Evolutionary conservation across 768 basidiomycete species (phyloP), one percentile per base, ranked within the genome.

Genomic region (Fibroporia radiculosa): DNA sequence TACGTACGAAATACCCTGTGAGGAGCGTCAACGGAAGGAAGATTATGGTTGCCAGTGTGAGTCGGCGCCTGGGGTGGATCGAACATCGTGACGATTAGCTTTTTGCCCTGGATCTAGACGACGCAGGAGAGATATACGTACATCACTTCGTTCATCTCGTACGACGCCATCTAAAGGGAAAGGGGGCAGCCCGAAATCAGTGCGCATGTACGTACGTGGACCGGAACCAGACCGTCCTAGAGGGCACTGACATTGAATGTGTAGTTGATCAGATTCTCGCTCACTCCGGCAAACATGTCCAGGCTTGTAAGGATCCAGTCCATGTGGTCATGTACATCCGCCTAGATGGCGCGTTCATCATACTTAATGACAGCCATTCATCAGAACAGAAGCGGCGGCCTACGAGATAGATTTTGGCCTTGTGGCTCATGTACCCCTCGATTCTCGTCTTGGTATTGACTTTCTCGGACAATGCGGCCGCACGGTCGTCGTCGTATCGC

Each of bases 101-200:
- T n/a, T n/a, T n/a, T n/a, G n/a, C n/a, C n/a, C n/a, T n/a, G n/a
- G n/a, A n/a, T n/a, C 19, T 14, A 42, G 23, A 27, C 4, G 40
- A 36, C 25, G 36, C 31, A 19, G 14, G 32, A 39, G 40, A 48
- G 7, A 25, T 27, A 33, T n/a, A 59, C 71, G 31, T 55, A 76
- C 82, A 87, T 86, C 38, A 80, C 77, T 58, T 80, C 69, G 56
- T 85, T 85, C 80, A 80, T 84, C 51, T 84, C 77, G 57, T 84
- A 80, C 10, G 82, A 80, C 13, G 79, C 74, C 64, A 82, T 73
- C 83, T 84, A 54, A 12, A 48, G 35, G 22, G 37, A 44, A 12
- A 28, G n/a, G n/a, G n/a, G n/a, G n/a, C n/a, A n/a, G n/a, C n/a
- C n/a, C n/a, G n/a, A n/a, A n/a, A n/a, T n/a, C n/a, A n/a, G n/a